Evolutionary conservation across 2,329 filamentous ascomycete species (phyloP), one percentile per base, ranked within the genome.

Genomic region (Trichoderma sp.): DNA sequence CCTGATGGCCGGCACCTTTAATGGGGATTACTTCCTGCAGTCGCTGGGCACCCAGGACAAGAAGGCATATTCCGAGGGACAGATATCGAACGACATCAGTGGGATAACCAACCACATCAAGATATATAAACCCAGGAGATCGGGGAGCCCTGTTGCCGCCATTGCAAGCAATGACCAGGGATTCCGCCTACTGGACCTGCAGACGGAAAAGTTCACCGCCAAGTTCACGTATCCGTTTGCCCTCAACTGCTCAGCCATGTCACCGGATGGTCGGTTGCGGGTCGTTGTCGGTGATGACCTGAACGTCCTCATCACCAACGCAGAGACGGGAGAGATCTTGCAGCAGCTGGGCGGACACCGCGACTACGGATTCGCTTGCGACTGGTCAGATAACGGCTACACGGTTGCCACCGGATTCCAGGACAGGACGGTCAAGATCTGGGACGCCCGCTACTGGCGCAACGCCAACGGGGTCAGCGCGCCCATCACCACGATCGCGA

Each of bases 331-430:
- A 15, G 78, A 82, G 66, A 80, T 79, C 63, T 81, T 84, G 68
- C 81, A 88, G 69, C 77, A 78, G 28, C 82, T 93, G 1, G 75
- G 79, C 4, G 88, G 88, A 2, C 90, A 92, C 72, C 80, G 80
- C 15, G 90, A 93, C 72, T 90, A 83, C 69, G 89, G 87, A 2
- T 94, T 93, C 71, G 87, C 90, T 1, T 92, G 89, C 71, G 90
- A 89, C 69, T 94, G 91, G 91, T 88, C 90, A 19, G 87, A 90
- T 61, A 88, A 93, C 72, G 90, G 90, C 39, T 87, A 88, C 78
- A 89, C 88, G 14, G 83, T 93, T 21, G 91, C 91, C 14, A 93
- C 91, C 0, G 90, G 88, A 24, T 89, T 89, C 67, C 90, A 94
- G 75, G 91, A 94, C 74, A 88, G 84, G 73, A 83, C 82, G 30